Conservation (phyloP, 306 rosid species). For the Pachyrhizus erosus region DNA sequence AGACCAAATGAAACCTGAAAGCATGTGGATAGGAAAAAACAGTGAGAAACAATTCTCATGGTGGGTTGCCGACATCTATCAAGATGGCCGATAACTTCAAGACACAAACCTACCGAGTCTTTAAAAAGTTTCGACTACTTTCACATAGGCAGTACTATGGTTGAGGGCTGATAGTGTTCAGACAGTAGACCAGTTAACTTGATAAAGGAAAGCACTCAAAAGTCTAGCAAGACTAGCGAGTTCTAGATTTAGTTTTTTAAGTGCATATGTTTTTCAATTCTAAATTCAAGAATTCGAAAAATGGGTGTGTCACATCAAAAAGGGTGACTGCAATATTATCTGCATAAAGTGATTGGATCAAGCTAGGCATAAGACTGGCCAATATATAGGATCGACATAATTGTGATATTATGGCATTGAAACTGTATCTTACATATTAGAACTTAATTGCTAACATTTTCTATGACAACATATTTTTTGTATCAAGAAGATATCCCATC, state of each 20-base stretch:
- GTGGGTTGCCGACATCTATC: constrained; percentile 31
- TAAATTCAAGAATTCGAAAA: constrained; percentile 11
- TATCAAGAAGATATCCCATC: not conserved
- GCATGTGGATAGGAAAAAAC: not conserved
- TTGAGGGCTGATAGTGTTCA: not conserved
- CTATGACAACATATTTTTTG: too few species aligned
- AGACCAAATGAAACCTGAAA: not conserved
- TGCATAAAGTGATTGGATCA: constrained; percentile 15
- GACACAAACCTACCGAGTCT: not conserved
- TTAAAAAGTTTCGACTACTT: constrained; percentile 41
- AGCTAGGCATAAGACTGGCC: not conserved
- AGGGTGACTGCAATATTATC: not conserved
- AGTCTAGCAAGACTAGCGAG: constrained; percentile 34
- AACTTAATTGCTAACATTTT: not conserved
- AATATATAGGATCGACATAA: not conserved
- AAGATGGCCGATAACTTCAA: constrained; percentile 7
- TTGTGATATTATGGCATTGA: not conserved
- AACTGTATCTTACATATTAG: not conserved
- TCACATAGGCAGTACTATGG: constrained; percentile 14
- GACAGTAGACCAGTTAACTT: constrained; percentile 32
- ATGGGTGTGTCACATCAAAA: constrained; percentile 23
- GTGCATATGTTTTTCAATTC: constrained; percentile 18
- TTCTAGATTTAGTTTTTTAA: not conserved
- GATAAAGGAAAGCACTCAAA: constrained; percentile 30
- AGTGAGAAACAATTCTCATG: not conserved